Evolutionary conservation across 805 yeast genomes (phyloP).

Genomic region (Kazachstania martiniae): DNA sequence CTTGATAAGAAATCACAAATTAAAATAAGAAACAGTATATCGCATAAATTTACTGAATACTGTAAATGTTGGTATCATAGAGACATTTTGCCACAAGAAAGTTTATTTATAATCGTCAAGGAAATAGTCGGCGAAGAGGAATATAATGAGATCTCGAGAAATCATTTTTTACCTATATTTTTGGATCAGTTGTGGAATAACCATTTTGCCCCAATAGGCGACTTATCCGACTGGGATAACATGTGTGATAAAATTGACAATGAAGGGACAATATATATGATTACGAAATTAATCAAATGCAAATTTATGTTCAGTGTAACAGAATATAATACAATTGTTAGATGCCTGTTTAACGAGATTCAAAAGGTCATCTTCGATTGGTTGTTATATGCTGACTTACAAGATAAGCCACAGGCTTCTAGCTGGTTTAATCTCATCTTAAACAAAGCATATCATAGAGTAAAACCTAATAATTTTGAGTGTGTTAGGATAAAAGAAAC

Average conservation of each 20-base stretch:
- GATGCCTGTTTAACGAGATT: slow-evolving; percentile 14
- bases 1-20: slow-evolving; percentile 2
- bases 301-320: slow-evolving; percentile 6
- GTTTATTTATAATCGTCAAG: neutral
- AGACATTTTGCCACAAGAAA: neutral
- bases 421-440: slow-evolving; percentile 18
- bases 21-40: neutral
- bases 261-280: slow-evolving; percentile 6
- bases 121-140: neutral
- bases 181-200: neutral
- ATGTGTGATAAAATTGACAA: slow-evolving; percentile 3
- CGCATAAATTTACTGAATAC: too few relatives aligned
- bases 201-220: neutral
- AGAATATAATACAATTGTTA: slow-evolving; percentile 6
- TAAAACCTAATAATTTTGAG: neutral
- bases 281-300: slow-evolving; percentile 8
- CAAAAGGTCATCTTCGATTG: slow-evolving; percentile 18
- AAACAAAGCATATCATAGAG: slow-evolving; percentile 6
- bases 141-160: neutral
- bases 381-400: slow-evolving; percentile 10
- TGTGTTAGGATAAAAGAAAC: slow-evolving; percentile 2
- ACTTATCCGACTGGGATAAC: neutral
- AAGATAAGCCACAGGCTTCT: slow-evolving; percentile 4
- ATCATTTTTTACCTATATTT: neutral
- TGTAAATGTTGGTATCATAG: neutral